These are phyloP conservation scores for Colletotrichum camelliae DNA, from an alignment of 2,329 filamentous ascomycete genomes.

Conservation along the genomic window DNA sequence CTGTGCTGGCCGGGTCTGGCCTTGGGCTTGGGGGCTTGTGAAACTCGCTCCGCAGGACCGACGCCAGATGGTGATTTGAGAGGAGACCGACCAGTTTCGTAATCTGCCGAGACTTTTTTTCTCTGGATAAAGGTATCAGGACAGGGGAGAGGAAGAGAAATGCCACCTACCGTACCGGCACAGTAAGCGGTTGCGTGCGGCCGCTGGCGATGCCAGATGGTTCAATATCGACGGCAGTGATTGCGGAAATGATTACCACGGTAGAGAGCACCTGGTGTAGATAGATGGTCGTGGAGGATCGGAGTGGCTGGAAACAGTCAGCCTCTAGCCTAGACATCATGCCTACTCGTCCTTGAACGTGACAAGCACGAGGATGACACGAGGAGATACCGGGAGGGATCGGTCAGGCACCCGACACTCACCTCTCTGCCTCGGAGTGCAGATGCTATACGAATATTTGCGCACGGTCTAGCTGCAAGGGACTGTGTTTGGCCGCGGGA, in stretches of 20 bases:
- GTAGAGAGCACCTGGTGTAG: neutral
- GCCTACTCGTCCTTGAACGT: neutral
- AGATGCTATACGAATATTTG: neutral
- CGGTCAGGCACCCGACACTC: constrained; percentile 3
- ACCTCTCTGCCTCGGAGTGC: neutral
- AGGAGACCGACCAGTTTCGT: constrained; percentile 21
- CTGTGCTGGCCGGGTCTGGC: neutral
- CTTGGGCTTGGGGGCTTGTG: constrained; percentile 25
- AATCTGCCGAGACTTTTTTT: constrained; percentile 34
- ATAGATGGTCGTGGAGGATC: neutral
- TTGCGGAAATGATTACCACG: neutral
- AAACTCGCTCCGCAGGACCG: constrained; percentile 36
- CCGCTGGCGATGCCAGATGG: neutral
- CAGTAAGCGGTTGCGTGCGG: neutral
- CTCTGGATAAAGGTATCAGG: constrained; percentile 24
- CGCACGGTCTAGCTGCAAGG: neutral
- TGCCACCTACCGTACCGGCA: constrained; percentile 13
- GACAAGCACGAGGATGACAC: neutral
- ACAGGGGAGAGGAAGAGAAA: constrained; percentile 15
- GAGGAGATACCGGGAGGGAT: neutral
- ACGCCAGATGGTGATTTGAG: constrained; percentile 30
- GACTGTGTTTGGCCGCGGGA: neutral
- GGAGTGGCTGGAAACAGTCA: constrained; percentile 1
- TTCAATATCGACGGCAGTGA: neutral
- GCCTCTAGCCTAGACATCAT: neutral